These are phyloP conservation scores for Nemophila menziesii DNA, from an alignment of 257 asterid species.

Conservation along the genomic window DNA sequence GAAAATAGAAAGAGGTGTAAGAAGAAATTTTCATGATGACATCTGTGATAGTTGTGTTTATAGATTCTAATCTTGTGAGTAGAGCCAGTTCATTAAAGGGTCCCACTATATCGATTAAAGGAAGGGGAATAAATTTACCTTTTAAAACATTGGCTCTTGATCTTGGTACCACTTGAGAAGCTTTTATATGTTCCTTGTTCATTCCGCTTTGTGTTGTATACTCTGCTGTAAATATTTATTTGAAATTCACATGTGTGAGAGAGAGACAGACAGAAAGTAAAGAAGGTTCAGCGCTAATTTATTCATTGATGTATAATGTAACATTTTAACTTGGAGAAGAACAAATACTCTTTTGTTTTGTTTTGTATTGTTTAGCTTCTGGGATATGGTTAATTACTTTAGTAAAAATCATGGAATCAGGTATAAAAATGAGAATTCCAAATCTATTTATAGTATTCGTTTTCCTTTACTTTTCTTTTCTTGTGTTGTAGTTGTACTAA, in stretches of 20 bases:
- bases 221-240: slow-evolving; percentile 1
- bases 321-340: neutral
- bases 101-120: slow-evolving; percentile 5
- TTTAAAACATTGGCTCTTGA: slow-evolving; percentile 4
- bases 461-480: too few species aligned
- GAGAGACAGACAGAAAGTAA: slow-evolving; percentile 3
- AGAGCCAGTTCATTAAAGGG: slow-evolving; percentile 8
- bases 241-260: neutral
- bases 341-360: too few species aligned
- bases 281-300: slow-evolving; percentile 7
- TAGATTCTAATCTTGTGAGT: slow-evolving; percentile 10
- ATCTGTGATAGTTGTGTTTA: slow-evolving; percentile 7
- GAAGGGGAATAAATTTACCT: slow-evolving; percentile 2
- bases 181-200: too few species aligned
- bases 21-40: slow-evolving; percentile 13
- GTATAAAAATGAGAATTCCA: too few species aligned
- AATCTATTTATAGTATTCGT: too few species aligned
- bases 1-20: slow-evolving; percentile 10
- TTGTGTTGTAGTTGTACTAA: too few species aligned
- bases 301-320: slow-evolving; percentile 14
- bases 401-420: too few species aligned
- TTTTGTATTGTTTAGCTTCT: slow-evolving; percentile 9
- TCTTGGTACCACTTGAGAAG: slow-evolving; percentile 7
- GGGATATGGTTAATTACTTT: too few species aligned
- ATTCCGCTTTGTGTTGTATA: slow-evolving; percentile 1